Evolutionary conservation across 768 basidiomycete species (phyloP).

Genomic region (Leccinum rimulosum): DNA sequence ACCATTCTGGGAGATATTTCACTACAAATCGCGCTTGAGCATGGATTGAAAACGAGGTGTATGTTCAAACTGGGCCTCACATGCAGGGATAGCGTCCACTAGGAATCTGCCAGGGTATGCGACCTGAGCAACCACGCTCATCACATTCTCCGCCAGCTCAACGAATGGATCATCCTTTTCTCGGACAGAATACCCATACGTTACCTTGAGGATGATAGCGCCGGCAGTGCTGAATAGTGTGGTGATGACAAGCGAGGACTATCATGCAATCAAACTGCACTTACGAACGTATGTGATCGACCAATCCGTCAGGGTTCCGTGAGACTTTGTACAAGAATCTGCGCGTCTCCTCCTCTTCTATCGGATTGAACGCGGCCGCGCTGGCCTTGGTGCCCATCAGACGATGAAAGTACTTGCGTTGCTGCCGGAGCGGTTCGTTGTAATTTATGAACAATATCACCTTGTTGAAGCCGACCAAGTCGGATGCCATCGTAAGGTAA

Average conservation of each 20-base stretch:
- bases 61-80: slow-evolving; percentile 4
- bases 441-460: slow-evolving; percentile 7
- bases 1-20: slow-evolving; percentile 33
- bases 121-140: slow-evolving; percentile 13
- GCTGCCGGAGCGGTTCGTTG: slow-evolving; percentile 9
- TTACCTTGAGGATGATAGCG: slow-evolving; percentile 36
- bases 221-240: slow-evolving; percentile 8
- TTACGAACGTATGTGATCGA: slow-evolving; percentile 23
- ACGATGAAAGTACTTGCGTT: slow-evolving; percentile 13
- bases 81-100: slow-evolving; percentile 21
- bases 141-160: slow-evolving; percentile 24
- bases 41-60: background rate
- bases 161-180: slow-evolving; percentile 37
- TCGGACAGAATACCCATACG: slow-evolving; percentile 40
- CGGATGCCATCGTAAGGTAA: slow-evolving; percentile 14
- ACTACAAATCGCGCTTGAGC: slow-evolving; percentile 17
- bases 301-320: slow-evolving; percentile 15
- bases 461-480: slow-evolving; percentile 17
- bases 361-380: slow-evolving; percentile 8
- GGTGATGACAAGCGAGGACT: background rate
- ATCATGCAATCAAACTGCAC: background rate
- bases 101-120: slow-evolving; percentile 14
- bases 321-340: slow-evolving; percentile 19
- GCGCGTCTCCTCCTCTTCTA: slow-evolving; percentile 19
- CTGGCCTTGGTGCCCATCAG: slow-evolving; percentile 12